Evolutionary conservation across 768 basidiomycete genomes (phyloP).

Genomic region (Termitomyces titanicus): DNA sequence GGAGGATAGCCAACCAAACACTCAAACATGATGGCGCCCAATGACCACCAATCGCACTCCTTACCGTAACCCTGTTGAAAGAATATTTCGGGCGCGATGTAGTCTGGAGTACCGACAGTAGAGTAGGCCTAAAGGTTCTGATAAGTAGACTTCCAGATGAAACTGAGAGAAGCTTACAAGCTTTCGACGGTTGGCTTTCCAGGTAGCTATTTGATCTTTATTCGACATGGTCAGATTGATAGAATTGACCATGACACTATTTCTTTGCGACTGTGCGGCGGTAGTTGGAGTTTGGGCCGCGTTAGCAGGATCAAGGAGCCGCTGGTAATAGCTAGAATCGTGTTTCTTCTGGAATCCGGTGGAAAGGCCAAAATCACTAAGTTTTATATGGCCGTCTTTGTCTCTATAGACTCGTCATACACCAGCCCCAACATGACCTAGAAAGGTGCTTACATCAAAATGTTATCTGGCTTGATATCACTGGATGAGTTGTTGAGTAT

Average conservation of each 20-base stretch:
- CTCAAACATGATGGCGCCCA: conserved; percentile 98
- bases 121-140: conserved; percentile 74
- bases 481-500: conserved; percentile 36
- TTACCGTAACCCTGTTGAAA: conserved; percentile 95
- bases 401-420: conserved; percentile 41
- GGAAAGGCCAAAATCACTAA: conserved; percentile 97
- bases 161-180: conserved; percentile 49
- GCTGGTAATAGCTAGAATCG: conserved; percentile 93
- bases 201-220: conserved; percentile 93
- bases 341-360: conserved; percentile 99
- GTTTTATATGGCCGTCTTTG: conserved; percentile 93
- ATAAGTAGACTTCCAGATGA: neutral
- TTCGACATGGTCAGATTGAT: conserved; percentile 95
- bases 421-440: conserved; percentile 22
- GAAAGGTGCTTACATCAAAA: conserved; percentile 45
- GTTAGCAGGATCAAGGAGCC: conserved; percentile 69
- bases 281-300: conserved; percentile 39
- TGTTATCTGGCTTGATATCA: conserved; percentile 99
- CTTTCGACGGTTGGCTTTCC: conserved; percentile 98
- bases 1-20: conserved; percentile 96
- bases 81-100: conserved; percentile 98
- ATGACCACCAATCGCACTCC: conserved; percentile 99
- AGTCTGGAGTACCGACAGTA: conserved; percentile 95
- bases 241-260: conserved; percentile 96
- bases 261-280: conserved; percentile 56